Evolutionary conservation across 305 asterid genomes (phyloP).

Genomic region (Andrographis paniculata): DNA sequence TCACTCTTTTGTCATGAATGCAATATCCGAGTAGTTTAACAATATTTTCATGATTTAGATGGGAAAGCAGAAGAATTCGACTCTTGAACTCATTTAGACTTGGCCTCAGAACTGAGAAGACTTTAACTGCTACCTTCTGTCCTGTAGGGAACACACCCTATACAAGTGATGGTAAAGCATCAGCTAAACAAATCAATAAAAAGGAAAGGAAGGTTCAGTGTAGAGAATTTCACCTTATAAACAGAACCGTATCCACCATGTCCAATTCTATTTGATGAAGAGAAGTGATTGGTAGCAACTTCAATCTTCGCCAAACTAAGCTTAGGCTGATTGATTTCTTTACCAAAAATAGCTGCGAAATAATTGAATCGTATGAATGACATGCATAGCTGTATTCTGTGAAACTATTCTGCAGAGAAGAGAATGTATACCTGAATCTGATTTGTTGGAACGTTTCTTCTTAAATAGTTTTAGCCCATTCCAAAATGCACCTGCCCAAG

Average conservation of each 20-base stretch:
- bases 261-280: conserved; percentile 15
- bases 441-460: conserved; percentile 7
- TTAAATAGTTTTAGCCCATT: conserved; percentile 14
- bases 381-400: background rate
- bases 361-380: background rate
- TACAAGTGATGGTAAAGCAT: conserved; percentile 6
- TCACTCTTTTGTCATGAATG: conserved; percentile 13
- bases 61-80: conserved; percentile 14
- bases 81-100: background rate
- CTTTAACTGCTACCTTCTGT: conserved; percentile 24
- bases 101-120: background rate
- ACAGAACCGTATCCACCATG: conserved; percentile 12
- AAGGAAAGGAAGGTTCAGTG: background rate
- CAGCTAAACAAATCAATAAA: no score
- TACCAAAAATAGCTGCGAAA: conserved; percentile 19
- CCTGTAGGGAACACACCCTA: conserved; percentile 28
- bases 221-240: conserved; percentile 24
- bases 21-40: conserved; percentile 29
- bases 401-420: background rate
- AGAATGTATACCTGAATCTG: conserved; percentile 11
- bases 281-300: conserved; percentile 26
- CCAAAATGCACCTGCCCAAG: conserved; percentile 15
- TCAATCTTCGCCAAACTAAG: conserved; percentile 17
- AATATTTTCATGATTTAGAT: conserved; percentile 24
- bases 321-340: conserved; percentile 8